Evolutionary conservation across 2,329 filamentous ascomycete species (phyloP), one percentile per base, ranked within the genome.

Genomic region (Aspergillus luchuensis): DNA sequence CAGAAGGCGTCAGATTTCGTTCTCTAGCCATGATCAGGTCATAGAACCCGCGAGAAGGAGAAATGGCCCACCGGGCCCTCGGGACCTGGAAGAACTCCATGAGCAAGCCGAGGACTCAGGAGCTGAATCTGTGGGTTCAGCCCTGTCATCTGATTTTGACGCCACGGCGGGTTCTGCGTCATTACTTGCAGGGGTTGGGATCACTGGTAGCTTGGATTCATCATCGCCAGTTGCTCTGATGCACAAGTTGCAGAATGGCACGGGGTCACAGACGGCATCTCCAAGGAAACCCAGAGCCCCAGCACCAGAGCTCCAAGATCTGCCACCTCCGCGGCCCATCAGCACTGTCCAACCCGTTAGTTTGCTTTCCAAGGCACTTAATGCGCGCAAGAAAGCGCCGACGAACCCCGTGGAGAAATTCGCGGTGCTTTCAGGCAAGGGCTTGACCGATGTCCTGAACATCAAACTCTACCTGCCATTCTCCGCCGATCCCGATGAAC

Each of bases 401-500:
- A 82, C 80, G n/a, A 87, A 87, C 67, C 86, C 86, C 1, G 78
- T 88, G 17, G 85, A 88, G 67, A 80, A 80, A 38, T 89, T 87
- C 69, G 85, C 84, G 4, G 79, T 81, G 5, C 78, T 88, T 19
- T 87, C 84, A 60, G 87, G 85, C 10, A 85, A 85, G 65, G 85
- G 84, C n/a, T 82, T 86, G 61, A 80, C 79, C 5, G 85, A 83
- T 60, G 84, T 86, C 2, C 73, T 89, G 10, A 87, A 87, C 72
- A 82, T 89, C 71, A 87, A 85, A 68, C 82, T 89, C 15, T 88
- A 87, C 67, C 80, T 81, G 15, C 85, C 87, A 0, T 87, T 85
- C 65, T 86, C 85, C 1, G 76, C 80, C 2, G 80, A 83, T 25
- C 78, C 85, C 0, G 80, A 82, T 3, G 81, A 85, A 50, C 81